Percentiles rank a stretch among this genome's conserved stretches.
Conservation (phyloP, 352 stramenopile genomes). For the Blastocystis sp. region DNA sequence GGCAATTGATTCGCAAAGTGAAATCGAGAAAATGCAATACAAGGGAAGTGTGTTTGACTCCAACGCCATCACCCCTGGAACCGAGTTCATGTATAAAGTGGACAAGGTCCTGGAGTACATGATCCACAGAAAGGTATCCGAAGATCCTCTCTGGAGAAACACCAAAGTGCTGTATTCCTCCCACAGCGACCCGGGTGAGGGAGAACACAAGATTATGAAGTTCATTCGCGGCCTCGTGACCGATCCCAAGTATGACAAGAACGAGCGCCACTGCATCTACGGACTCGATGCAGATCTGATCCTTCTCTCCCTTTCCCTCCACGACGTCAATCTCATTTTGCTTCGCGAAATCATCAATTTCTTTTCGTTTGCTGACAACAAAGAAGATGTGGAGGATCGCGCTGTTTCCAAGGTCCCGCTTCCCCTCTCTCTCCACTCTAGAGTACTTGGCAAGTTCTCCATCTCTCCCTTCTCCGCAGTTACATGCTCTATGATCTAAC, state of each 20-base stretch:
- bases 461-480: conserved; percentile 77
- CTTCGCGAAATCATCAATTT: conserved; percentile 94
- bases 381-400: not conserved
- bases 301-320: conserved; percentile 88
- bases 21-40: conserved; percentile 60
- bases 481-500: conserved; percentile 92
- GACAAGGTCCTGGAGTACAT: conserved; percentile 71
- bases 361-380: conserved; percentile 57
- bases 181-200: conserved; percentile 90
- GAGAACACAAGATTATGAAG: conserved; percentile 97
- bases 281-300: conserved; percentile 96
- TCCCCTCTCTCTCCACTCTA: conserved; percentile 1
- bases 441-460: conserved; percentile 61
- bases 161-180: conserved; percentile 90
- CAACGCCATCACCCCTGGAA: conserved; percentile 99
- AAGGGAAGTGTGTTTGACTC: conserved; percentile 81
- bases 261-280: conserved; percentile 93
- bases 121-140: conserved; percentile 79
- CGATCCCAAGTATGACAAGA: conserved; percentile 78
- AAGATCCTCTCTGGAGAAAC: conserved; percentile 82
- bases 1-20: conserved; percentile 50
- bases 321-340: conserved; percentile 94
- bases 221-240: conserved; percentile 82
- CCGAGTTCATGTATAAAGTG: conserved; percentile 92
- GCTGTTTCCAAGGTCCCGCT: not conserved